Base-by-base conservation (phyloP, 208 protist genomes). In the Trypanosoma platydactyli region DNA sequence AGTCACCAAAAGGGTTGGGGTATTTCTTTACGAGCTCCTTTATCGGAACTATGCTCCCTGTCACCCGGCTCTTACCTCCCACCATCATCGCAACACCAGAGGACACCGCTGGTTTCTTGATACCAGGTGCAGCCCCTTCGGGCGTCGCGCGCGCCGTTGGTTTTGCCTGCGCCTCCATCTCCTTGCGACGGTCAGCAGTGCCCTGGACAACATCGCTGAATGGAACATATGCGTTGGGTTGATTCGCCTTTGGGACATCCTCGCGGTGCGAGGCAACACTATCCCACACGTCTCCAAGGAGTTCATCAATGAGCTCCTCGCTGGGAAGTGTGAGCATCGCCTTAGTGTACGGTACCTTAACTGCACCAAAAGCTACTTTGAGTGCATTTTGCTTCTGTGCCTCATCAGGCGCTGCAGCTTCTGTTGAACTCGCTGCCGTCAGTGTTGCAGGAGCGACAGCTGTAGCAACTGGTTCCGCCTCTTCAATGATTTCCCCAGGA, bases 1-100 rank as follows among this genome's bases (percentile, higher is more conserved):
- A 86, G 55, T 88, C 77, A 12, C 89, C 89, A 56, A 94, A 94
- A 1, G 89, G 89, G 67, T 94, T 94, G 6, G 86, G 79, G 60
- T 87, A 94, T 41, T 81, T 85, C 22, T 80, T 79, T n/a, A 77
- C 77, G n/a, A 79, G 58, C 76, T 94, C 82, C 35, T 76, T 76
- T 11, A 92, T 80, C 12, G 73, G 68, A 61, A 86, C n/a, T 6
- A 22, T 42, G 6, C 20, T 27, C 24, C 40, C 57, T n/a, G 22
- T 46, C 22, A 6, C n/a, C 20, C 45, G 27, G 12, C 1, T 57
- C 35, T 46, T 56, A 20, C n/a, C 25, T 6, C 33, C 52, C 2
- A 38, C 52, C 2, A 38, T 15, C 22, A 69, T 56, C 7, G 52
- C 38, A 5, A 53, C 55, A 20, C 62, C 55, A 0, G 70, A 7